Evolutionary conservation across 495 filamentous ascomycete genomes (phyloP).

Genomic region (Penicillium salamii): DNA sequence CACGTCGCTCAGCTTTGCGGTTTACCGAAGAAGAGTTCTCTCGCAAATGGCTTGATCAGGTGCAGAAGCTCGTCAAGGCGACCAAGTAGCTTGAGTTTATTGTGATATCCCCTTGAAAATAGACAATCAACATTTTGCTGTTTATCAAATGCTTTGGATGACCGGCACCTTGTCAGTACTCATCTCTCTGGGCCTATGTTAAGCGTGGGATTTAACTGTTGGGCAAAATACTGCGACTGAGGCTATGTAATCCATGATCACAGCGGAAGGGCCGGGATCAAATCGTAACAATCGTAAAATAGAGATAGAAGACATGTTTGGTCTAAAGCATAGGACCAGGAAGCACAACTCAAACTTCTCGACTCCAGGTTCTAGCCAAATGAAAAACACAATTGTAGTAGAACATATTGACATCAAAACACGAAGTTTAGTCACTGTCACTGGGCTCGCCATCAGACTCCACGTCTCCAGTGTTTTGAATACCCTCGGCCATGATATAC

Average conservation of each 20-base stretch:
- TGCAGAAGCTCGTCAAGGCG: slow-evolving; percentile 63
- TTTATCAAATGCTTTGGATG: background rate
- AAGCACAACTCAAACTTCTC: background rate
- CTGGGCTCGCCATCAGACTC: slow-evolving; percentile 34
- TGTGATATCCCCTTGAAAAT: slow-evolving; percentile 7
- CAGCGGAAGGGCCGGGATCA: background rate
- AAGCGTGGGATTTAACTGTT: too few species aligned
- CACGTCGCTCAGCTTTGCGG: slow-evolving; percentile 68
- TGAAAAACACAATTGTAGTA: background rate
- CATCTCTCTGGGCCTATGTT: too few species aligned
- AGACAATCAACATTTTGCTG: slow-evolving; percentile 2
- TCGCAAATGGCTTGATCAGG: slow-evolving; percentile 65
- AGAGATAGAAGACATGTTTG: background rate
- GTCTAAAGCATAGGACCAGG: background rate
- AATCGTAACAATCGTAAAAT: slow-evolving; percentile 12
- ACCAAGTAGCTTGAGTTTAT: slow-evolving; percentile 10
- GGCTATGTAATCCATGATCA: background rate
- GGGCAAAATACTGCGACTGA: too few species aligned
- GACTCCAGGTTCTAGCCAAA: background rate
- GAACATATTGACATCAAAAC: background rate
- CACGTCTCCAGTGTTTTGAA: slow-evolving; percentile 30
- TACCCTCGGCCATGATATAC: slow-evolving; percentile 55
- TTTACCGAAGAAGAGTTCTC: slow-evolving; percentile 89
- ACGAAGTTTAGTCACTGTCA: slow-evolving; percentile 40
- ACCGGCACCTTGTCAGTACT: too few species aligned